Base-by-base conservation (phyloP, 2,329 filamentous ascomycete genomes). In the Fusarium cyanostomum region DNA sequence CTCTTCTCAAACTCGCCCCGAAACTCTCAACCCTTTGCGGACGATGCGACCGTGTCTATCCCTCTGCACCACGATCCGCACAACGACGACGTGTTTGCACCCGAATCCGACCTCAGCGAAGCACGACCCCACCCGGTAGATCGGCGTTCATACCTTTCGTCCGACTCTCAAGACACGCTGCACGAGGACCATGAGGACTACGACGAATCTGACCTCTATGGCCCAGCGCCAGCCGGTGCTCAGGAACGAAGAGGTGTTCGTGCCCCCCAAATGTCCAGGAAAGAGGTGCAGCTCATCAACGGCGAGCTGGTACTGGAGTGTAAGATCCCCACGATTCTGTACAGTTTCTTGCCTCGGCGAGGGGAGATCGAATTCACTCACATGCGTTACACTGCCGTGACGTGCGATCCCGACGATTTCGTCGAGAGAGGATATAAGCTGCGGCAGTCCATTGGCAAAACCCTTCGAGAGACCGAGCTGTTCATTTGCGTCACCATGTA, bases 401-500 rank as follows among this genome's bases (percentile, higher is more conserved):
- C 95, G 2, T 98, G 93, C 77, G 94, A 97, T 73, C 96, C 94
- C 0, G 94, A 97, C 75, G 93, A 98, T 74, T 98, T 96, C 71
- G 91, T 93, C 4, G 84, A 89, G 8, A 87, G 89, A 62, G 94
- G 94, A 2, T 99, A 97, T 81, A 95, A 96, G 73, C 80, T 99
- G 71, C 90, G 95, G 51, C 95, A 98, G 77, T 92, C 92, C 72
- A 92, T 97, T 59, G 93, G 93, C 41, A 85, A 82, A 55, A 96
- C 92, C 1, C 82, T 89, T 26, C 88, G 95, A 62, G 94, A 98
- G 77, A 98, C 94, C 0, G 95, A 99, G 77, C 81, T 99, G 8
- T 95, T 98, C 75, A 96, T 99, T 71, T 97, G 94, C 74, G 83
- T 99, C 61, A 99, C 95, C 70, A 98, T 98, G 95, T 98, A 97